Evolutionary conservation across 2,329 filamentous ascomycete genomes (phyloP).

Genomic region (Ceratocystis papillata): DNA sequence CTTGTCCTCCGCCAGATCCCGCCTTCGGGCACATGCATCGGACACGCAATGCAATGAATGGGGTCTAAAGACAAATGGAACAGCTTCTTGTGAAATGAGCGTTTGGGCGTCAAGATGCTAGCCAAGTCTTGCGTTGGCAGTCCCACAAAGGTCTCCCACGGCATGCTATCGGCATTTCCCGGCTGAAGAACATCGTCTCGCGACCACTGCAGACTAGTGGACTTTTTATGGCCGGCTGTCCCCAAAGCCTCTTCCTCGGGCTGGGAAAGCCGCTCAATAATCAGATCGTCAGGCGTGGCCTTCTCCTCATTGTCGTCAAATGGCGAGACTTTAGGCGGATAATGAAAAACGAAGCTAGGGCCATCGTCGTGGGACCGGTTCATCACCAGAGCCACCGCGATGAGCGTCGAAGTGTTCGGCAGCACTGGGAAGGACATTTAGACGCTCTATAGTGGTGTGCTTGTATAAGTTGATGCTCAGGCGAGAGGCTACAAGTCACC

Average conservation of each 20-base stretch:
- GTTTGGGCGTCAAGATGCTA: constrained; percentile 64
- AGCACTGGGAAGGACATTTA: constrained; percentile 41
- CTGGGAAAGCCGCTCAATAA: constrained; percentile 39
- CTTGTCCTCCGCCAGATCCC: constrained; percentile 59
- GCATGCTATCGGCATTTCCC: constrained; percentile 45
- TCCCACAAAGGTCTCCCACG: constrained; percentile 64
- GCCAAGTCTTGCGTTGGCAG: constrained; percentile 68
- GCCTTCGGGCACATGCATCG: constrained; percentile 69
- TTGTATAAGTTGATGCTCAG: neutral
- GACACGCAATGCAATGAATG: constrained; percentile 69
- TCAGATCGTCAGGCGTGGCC: constrained; percentile 41
- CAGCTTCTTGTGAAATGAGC: constrained; percentile 65
- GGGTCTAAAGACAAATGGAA: constrained; percentile 78
- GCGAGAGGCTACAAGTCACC: neutral
- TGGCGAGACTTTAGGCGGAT: constrained; percentile 49
- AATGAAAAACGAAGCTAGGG: constrained; percentile 76
- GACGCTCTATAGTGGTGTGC: constrained; percentile 21
- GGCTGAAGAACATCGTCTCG: constrained; percentile 38
- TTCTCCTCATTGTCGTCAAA: constrained; percentile 31
- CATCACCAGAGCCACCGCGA: constrained; percentile 65
- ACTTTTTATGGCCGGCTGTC: constrained; percentile 27
- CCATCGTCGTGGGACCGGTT: constrained; percentile 60
- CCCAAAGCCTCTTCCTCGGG: constrained; percentile 28
- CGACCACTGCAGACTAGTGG: constrained; percentile 29
- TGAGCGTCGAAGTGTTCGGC: constrained; percentile 45